A percentile compares a stretch with the other conserved stretches of the same genome.
These are phyloP conservation scores for Quercus parvula DNA, from an alignment of 306 rosid species.

Conservation along the genomic window DNA sequence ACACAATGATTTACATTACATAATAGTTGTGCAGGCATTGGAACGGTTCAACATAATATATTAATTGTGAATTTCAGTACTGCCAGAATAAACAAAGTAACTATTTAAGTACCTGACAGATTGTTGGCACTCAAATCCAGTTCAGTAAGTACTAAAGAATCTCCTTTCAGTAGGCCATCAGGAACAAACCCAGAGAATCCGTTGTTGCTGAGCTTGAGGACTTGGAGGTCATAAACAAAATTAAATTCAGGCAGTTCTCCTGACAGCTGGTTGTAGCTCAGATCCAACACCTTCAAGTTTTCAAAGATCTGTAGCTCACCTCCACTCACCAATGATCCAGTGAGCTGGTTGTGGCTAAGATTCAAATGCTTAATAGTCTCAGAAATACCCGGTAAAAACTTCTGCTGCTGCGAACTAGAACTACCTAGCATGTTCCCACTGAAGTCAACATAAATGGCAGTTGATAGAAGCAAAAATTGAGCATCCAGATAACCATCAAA, in stretches of 20 bases:
- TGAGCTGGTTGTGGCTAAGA: slow-evolving; percentile 78
- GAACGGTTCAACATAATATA: slow-evolving; percentile 11
- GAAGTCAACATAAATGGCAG: slow-evolving; percentile 73
- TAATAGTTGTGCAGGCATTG: background rate
- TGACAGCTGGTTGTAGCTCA: slow-evolving; percentile 81
- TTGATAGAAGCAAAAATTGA: slow-evolving; percentile 50
- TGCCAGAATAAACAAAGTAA: background rate
- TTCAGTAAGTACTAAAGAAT: slow-evolving; percentile 73
- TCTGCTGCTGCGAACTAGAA: slow-evolving; percentile 52
- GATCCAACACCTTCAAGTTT: slow-evolving; percentile 85
- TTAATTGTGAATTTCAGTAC: background rate
- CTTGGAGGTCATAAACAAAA: slow-evolving; percentile 84
- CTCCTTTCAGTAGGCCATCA: slow-evolving; percentile 74
- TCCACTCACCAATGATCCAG: slow-evolving; percentile 70
- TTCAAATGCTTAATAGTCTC: slow-evolving; percentile 75
- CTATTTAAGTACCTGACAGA: slow-evolving; percentile 66
- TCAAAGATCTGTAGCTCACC: slow-evolving; percentile 62
- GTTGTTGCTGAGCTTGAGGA: slow-evolving; percentile 91
- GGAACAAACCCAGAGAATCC: slow-evolving; percentile 82
- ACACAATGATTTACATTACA: slow-evolving; percentile 6
- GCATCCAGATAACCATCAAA: slow-evolving; percentile 67
- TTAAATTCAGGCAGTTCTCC: slow-evolving; percentile 95
- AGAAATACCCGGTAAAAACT: slow-evolving; percentile 60
- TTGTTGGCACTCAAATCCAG: slow-evolving; percentile 97
- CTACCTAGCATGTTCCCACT: slow-evolving; percentile 72